A percentile compares a stretch with the other conserved stretches of the same genome.
Evolutionary conservation across 2,329 filamentous ascomycete species (phyloP).

Genomic region (Exophiala spinifera): DNA sequence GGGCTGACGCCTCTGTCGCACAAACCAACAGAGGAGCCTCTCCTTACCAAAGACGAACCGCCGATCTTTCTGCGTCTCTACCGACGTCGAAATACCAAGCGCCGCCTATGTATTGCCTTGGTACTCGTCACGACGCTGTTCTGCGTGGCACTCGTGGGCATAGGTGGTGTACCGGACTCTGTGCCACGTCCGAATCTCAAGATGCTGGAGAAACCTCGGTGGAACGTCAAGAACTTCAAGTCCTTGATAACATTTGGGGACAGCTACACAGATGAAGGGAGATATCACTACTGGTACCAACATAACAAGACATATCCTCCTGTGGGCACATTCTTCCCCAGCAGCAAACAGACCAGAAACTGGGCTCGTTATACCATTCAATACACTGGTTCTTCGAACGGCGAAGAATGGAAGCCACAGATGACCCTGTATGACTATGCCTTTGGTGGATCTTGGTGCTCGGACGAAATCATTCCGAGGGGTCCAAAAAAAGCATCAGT

Average conservation of each 20-base stretch:
- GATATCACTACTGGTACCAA: constrained; percentile 58
- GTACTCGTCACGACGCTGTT: background rate
- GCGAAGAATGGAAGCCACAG: constrained; percentile 33
- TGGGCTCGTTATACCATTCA: constrained; percentile 68
- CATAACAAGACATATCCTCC: constrained; percentile 62
- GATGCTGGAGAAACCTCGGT: no score
- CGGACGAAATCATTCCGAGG: constrained; percentile 60
- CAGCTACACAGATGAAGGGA: constrained; percentile 73
- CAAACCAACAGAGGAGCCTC: background rate
- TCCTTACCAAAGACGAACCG: background rate
- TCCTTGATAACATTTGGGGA: constrained; percentile 70
- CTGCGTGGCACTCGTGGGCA: background rate
- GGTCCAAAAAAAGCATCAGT: constrained; percentile 50
- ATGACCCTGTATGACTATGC: constrained; percentile 62
- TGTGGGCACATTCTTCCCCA: constrained; percentile 46
- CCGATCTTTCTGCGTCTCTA: background rate
- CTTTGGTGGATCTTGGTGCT: constrained; percentile 68
- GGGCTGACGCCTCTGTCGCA: background rate
- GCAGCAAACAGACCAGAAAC: constrained; percentile 63
- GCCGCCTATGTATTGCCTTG: background rate
- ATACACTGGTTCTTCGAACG: constrained; percentile 54
- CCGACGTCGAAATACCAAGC: background rate
- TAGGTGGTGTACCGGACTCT: background rate
- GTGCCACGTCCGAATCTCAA: background rate
- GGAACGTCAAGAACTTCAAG: constrained; percentile 49